phyloP scores from a whole-genome alignment of 1,284 basidiomycete genomes.

The Schizophyllum commune region DNA sequence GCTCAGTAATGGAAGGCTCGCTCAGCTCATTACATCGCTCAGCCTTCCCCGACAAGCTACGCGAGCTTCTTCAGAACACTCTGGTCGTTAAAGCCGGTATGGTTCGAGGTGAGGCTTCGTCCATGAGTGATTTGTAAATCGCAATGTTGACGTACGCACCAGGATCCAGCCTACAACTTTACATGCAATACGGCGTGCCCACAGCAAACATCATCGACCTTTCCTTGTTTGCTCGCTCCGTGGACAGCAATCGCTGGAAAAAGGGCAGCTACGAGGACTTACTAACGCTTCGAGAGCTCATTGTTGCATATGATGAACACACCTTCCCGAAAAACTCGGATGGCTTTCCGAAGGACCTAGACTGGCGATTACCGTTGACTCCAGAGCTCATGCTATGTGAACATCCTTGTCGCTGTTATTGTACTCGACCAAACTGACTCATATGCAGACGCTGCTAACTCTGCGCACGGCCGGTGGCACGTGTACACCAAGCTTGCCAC shows the following conservation, averaged over 20 bases:
- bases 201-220: conserved; percentile 59
- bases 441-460: background rate
- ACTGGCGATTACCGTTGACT: background rate
- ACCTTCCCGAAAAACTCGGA: background rate
- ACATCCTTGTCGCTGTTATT: background rate
- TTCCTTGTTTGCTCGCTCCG: conserved; percentile 55
- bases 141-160: background rate
- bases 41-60: conserved; percentile 52
- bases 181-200: conserved; percentile 41
- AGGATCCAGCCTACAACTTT: conserved; percentile 62
- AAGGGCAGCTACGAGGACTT: background rate
- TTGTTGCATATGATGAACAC: background rate
- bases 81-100: conserved; percentile 57
- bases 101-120: conserved; percentile 42
- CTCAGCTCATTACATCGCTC: background rate
- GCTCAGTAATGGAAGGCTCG: background rate
- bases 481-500: background rate
- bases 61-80: conserved; percentile 40
- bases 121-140: background rate
- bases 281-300: background rate
- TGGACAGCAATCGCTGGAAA: conserved; percentile 62
- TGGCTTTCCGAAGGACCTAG: background rate
- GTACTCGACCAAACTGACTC: background rate
- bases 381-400: background rate
- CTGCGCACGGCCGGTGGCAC: background rate